phyloP scores from a whole-genome alignment of 441 rosid species.

The Hura crepitans region DNA sequence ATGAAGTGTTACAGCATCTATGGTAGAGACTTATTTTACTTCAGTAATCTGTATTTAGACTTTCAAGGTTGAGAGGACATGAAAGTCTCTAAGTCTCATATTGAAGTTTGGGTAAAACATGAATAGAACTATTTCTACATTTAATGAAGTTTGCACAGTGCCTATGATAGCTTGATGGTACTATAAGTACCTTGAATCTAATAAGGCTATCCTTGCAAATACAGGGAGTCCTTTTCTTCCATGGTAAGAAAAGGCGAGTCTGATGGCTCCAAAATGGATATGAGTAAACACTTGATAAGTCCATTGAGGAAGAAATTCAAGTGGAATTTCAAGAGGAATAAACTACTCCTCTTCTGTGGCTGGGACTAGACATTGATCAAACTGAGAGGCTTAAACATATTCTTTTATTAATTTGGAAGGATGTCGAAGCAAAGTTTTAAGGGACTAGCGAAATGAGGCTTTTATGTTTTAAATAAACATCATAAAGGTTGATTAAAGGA shows the following conservation, averaged over 20 bases:
- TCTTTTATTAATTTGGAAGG: not conserved
- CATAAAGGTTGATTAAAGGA: too few relatives aligned
- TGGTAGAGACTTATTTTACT: not conserved
- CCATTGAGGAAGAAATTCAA: not conserved
- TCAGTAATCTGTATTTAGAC: not conserved
- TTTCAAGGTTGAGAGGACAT: not conserved
- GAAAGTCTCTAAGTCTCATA: not conserved
- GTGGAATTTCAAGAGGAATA: not conserved
- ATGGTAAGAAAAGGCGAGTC: not conserved
- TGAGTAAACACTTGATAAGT: not conserved
- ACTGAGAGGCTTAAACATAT: not conserved
- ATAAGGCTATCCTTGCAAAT: not conserved
- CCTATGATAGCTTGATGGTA: not conserved
- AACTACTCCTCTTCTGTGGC: not conserved
- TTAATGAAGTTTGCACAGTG: not conserved
- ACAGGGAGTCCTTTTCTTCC: not conserved
- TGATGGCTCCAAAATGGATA: not conserved
- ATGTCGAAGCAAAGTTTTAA: too few relatives aligned
- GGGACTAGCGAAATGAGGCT: too few relatives aligned
- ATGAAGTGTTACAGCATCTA: too few relatives aligned
- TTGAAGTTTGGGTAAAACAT: not conserved
- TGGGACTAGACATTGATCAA: not conserved
- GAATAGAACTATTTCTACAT: not conserved
- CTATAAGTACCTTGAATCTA: not conserved
- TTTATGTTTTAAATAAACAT: too few relatives aligned